These are phyloP conservation scores for Stenocarpella maydis DNA, from an alignment of 2,329 filamentous ascomycete genomes.

Conservation along the genomic window DNA sequence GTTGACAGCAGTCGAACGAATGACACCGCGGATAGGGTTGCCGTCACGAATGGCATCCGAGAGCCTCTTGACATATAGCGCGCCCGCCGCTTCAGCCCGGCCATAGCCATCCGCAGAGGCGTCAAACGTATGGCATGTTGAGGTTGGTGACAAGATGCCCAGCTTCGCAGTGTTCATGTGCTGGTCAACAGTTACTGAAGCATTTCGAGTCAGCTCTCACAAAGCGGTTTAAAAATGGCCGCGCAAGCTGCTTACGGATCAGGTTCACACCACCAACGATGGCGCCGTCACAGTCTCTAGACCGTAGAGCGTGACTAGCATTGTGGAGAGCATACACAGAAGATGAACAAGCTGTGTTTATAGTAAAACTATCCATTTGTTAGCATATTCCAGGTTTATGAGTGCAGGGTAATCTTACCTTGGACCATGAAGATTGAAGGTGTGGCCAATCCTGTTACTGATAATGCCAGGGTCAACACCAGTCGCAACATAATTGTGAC, in stretches of 20 bases:
- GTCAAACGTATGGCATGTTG: constrained; percentile 46
- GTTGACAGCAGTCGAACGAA: constrained; percentile 49
- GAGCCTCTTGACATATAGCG: constrained; percentile 57
- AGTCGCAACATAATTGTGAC: constrained; percentile 42
- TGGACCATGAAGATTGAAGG: constrained; percentile 49
- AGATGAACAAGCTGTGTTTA: constrained; percentile 50
- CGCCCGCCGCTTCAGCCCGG: constrained; percentile 54
- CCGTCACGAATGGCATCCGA: constrained; percentile 54
- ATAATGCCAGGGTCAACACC: constrained; percentile 48
- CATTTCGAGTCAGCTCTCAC: too few species aligned
- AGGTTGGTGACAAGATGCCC: constrained; percentile 45
- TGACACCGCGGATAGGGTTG: constrained; percentile 53
- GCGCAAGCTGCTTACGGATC: too few species aligned
- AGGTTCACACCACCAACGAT: constrained; percentile 44
- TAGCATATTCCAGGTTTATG: background rate
- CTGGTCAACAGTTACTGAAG: constrained; percentile 41
- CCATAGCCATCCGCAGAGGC: constrained; percentile 55
- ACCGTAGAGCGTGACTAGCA: constrained; percentile 49
- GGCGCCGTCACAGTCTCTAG: constrained; percentile 41
- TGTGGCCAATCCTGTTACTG: constrained; percentile 48
- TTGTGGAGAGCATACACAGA: constrained; percentile 41
- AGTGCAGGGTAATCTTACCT: constrained; percentile 28
- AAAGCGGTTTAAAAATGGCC: too few species aligned
- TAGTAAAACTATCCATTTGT: constrained; percentile 21
- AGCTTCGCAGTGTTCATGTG: constrained; percentile 44